Percentiles rank a stretch among this genome's conserved stretches.
These are phyloP conservation scores for Podila clonocystis DNA, from an alignment of 192 early-diverging fungal species.

Conservation along the genomic window DNA sequence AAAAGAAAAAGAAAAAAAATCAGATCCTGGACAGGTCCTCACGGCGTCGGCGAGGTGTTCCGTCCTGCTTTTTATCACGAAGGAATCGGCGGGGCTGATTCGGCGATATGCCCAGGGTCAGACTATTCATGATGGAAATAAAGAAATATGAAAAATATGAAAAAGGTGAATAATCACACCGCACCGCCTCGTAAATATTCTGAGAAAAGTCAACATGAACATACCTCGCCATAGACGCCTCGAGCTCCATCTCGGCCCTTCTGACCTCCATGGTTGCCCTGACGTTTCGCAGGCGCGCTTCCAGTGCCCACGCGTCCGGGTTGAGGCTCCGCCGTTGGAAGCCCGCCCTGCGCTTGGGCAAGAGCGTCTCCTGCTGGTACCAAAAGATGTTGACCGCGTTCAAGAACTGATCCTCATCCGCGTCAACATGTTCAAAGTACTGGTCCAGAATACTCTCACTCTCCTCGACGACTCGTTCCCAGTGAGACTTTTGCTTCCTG, in stretches of 20 bases:
- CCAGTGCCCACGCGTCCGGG: not conserved
- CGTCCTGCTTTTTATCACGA: too few species aligned
- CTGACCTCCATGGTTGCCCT: not conserved
- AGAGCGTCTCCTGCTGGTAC: not conserved
- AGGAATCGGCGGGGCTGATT: too few species aligned
- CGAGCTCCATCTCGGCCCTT: not conserved
- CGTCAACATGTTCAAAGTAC: constrained; percentile 1
- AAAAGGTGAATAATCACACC: too few species aligned
- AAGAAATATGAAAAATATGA: too few species aligned
- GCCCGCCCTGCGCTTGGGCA: not conserved
- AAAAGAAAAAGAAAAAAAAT: too few species aligned
- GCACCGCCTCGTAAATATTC: too few species aligned
- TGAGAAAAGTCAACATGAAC: not conserved
- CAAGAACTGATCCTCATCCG: not conserved
- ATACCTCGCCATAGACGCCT: not conserved
- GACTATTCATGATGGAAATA: too few species aligned
- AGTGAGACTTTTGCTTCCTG: not conserved
- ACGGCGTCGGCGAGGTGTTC: too few species aligned
- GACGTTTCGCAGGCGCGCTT: not conserved
- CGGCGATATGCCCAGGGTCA: too few species aligned
- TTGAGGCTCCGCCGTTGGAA: not conserved
- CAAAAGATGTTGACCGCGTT: constrained; percentile 3
- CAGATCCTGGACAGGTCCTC: too few species aligned
- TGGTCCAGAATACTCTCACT: constrained; percentile 2
- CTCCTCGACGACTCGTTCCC: not conserved